Evolutionary conservation across 2,329 filamentous ascomycete species (phyloP), one percentile per base, ranked within the genome.

Genomic region (Rutstroemia sp.): DNA sequence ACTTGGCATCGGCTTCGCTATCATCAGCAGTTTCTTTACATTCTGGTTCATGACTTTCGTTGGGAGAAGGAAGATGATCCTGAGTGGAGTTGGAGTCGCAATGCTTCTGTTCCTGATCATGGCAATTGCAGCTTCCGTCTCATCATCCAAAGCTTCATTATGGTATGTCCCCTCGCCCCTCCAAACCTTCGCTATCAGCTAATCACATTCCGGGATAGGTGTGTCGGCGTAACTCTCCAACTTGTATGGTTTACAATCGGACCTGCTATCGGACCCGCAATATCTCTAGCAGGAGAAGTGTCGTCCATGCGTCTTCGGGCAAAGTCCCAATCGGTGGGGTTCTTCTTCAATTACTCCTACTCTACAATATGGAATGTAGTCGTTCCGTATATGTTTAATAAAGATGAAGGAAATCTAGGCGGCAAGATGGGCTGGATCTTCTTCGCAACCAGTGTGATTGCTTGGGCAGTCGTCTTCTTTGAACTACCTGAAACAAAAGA

Each of bases 31-130:
- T 30, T 30, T 51, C 25, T 51, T 34, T 19, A 51, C 23, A 14
- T 51, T 51, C 39, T 42, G 38, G 49, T 51, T 51, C n/a, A 51
- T 51, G 38, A 51, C 23, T 17, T 51, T 51, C 12, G 14, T 51
- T 9, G 38, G 49, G 3, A 40, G 49, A 30, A 42, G 49, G 16
- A 44, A 51, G 6, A 42, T 44, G 49, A 51, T 51, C n/a, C 30
- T 51, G 6, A 27, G 14, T n/a, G 49, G 39, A 27, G 16, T 16
- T n/a, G 34, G 16, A 30, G n/a, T 23, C 12, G 2, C 38, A 14
- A 30, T 48, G 17, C 21, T 30, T 42, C 27, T 23, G 7, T 9
- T 5, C 9, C 12, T 51, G 10, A 51, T 51, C 23, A 44, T 5
- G 19, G 45, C 21, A 6, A 48, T 48, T 14, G 21, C 45, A 14